These are phyloP conservation scores for Microbotryum lychnidis-dioicae DNA, from an alignment of 1,284 basidiomycete species.

Conservation along the genomic window DNA sequence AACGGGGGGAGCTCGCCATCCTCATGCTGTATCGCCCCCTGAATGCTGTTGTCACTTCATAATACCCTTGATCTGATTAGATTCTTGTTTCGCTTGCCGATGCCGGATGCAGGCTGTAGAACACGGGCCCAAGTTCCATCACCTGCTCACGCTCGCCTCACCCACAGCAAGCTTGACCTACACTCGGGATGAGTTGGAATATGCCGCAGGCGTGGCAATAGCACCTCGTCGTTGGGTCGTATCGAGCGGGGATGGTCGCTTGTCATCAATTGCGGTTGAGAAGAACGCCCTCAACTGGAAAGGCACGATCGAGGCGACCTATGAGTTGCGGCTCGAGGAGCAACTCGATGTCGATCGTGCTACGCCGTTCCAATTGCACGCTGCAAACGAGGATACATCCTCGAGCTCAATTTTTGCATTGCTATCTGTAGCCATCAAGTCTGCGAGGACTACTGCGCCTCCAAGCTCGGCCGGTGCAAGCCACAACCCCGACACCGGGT, in stretches of 20 bases:
- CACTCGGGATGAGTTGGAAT: slow-evolving; percentile 47
- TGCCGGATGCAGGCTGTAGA: slow-evolving; percentile 43
- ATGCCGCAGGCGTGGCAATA: slow-evolving; percentile 62
- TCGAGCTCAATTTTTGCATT: slow-evolving; percentile 19
- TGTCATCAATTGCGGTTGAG: slow-evolving; percentile 43
- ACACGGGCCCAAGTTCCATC: slow-evolving; percentile 51
- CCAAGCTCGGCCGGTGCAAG: neutral
- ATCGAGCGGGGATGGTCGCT: slow-evolving; percentile 61
- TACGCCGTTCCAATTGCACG: slow-evolving; percentile 49
- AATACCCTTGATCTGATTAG: no score
- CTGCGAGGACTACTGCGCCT: neutral
- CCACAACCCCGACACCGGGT: neutral
- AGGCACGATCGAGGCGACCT: slow-evolving; percentile 44
- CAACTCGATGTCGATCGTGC: slow-evolving; percentile 42
- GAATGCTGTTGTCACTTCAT: no score
- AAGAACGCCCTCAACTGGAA: slow-evolving; percentile 22
- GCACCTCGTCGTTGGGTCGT: slow-evolving; percentile 51
- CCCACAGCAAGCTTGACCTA: slow-evolving; percentile 18
- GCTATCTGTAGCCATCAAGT: slow-evolving; percentile 32
- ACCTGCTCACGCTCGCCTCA: slow-evolving; percentile 55
- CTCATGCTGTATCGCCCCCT: slow-evolving; percentile 13
- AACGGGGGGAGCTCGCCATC: slow-evolving; percentile 16
- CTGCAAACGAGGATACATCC: slow-evolving; percentile 22
- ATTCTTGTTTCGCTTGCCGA: no score
- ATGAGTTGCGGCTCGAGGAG: slow-evolving; percentile 38